Evolutionary conservation across 2,329 filamentous ascomycete species (phyloP).

Genomic region (Cytospora schulzeri): DNA sequence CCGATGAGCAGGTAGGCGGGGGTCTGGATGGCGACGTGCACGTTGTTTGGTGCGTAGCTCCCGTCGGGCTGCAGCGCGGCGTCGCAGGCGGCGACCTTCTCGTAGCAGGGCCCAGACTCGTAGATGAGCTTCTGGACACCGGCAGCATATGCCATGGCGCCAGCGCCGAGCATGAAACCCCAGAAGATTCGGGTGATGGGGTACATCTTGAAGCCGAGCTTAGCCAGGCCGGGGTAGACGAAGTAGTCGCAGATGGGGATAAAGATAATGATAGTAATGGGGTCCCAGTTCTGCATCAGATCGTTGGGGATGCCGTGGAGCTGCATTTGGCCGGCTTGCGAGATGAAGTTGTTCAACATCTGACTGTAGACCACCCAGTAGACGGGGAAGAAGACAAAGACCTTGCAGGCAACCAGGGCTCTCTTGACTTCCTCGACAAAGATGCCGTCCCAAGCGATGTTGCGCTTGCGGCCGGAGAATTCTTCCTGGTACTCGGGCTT

Average conservation of each 20-base stretch:
- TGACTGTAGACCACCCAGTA: slow-evolving; percentile 72
- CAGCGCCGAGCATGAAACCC: slow-evolving; percentile 52
- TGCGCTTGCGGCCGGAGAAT: slow-evolving; percentile 61
- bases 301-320: slow-evolving; percentile 71
- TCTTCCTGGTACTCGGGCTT: slow-evolving; percentile 68
- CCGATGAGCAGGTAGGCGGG: slow-evolving; percentile 25
- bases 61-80: slow-evolving; percentile 20
- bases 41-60: slow-evolving; percentile 22
- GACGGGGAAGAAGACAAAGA: slow-evolving; percentile 66
- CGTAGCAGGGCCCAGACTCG: slow-evolving; percentile 25
- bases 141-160: slow-evolving; percentile 24
- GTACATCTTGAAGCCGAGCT: slow-evolving; percentile 59
- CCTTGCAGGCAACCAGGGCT: slow-evolving; percentile 67
- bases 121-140: slow-evolving; percentile 28
- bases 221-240: slow-evolving; percentile 64
- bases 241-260: slow-evolving; percentile 63
- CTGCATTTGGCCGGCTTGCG: slow-evolving; percentile 59
- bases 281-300: slow-evolving; percentile 68
- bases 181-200: slow-evolving; percentile 68
- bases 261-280: slow-evolving; percentile 67
- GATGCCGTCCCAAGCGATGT: slow-evolving; percentile 65
- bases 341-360: slow-evolving; percentile 60
- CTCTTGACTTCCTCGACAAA: slow-evolving; percentile 75
- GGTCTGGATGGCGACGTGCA: slow-evolving; percentile 27
- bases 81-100: slow-evolving; percentile 20